phyloP scores from a whole-genome alignment of 1,284 basidiomycete genomes.

The Ganoderma boninense region DNA sequence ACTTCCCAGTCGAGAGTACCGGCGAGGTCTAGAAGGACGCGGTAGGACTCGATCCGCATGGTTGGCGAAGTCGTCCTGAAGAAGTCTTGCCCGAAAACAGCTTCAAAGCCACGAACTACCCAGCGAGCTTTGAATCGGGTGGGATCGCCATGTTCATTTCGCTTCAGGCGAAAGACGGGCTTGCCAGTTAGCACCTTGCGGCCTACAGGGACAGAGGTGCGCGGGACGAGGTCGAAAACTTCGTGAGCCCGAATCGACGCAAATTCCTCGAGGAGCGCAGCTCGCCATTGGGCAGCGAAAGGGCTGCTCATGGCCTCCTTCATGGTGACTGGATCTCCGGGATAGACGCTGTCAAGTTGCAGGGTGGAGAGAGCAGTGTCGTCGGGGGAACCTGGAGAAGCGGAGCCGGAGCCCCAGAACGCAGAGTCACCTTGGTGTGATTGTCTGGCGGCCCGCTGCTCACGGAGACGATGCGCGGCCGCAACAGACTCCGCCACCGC shows the following conservation, averaged over 20 bases:
- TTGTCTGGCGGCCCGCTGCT: neutral
- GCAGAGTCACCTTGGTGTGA: neutral
- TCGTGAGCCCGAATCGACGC: slow-evolving; percentile 14
- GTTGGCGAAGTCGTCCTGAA: slow-evolving; percentile 21
- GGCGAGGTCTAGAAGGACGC: slow-evolving; percentile 6
- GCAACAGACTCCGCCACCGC: neutral
- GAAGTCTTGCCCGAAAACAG: slow-evolving; percentile 24
- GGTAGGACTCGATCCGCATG: slow-evolving; percentile 26
- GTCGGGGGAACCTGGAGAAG: neutral
- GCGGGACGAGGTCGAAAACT: slow-evolving; percentile 28
- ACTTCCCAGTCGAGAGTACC: slow-evolving; percentile 18
- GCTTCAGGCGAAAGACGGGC: slow-evolving; percentile 24
- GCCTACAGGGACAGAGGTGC: slow-evolving; percentile 12
- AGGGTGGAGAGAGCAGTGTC: slow-evolving; percentile 1
- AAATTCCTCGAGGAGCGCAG: slow-evolving; percentile 30
- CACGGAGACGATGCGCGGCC: neutral
- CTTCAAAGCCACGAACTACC: slow-evolving; percentile 20
- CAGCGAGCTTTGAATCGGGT: slow-evolving; percentile 21
- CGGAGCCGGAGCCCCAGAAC: neutral
- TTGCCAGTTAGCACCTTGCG: slow-evolving; percentile 21
- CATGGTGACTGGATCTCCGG: slow-evolving; percentile 36
- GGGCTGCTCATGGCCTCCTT: slow-evolving; percentile 35
- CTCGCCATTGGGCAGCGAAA: slow-evolving; percentile 36
- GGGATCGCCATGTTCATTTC: slow-evolving; percentile 14
- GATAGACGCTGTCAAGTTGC: slow-evolving; percentile 21